Evolutionary conservation across 2,329 filamentous ascomycete species (phyloP).

Genomic region (Stachybotrys elegans): DNA sequence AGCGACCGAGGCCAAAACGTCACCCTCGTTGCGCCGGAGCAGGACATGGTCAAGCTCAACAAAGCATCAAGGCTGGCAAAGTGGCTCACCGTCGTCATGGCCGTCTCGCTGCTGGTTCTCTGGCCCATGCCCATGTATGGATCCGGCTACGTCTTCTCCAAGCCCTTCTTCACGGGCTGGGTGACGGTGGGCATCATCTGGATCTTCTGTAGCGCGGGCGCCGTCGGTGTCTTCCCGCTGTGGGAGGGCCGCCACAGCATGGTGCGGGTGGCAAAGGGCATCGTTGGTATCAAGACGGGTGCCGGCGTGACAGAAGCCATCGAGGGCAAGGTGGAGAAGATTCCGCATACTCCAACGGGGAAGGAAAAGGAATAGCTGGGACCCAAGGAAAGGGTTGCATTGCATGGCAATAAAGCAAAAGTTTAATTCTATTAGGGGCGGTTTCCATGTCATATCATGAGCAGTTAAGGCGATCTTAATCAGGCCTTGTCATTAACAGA

Average conservation of each 20-base stretch:
- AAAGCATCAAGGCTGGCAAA: constrained; percentile 45
- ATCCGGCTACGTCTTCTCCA: constrained; percentile 59
- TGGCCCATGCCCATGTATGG: constrained; percentile 96
- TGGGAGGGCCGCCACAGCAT: constrained; percentile 66
- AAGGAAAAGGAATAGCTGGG: too few relatives aligned
- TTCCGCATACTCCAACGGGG: too few relatives aligned
- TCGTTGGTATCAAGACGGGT: constrained; percentile 12
- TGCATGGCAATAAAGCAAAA: too few relatives aligned
- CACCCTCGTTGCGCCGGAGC: constrained; percentile 20
- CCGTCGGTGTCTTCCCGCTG: constrained; percentile 75
- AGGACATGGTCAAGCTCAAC: constrained; percentile 44
- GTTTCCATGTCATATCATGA: too few relatives aligned
- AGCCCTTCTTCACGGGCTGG: constrained; percentile 68
- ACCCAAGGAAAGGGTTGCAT: too few relatives aligned
- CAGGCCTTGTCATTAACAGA: too few relatives aligned
- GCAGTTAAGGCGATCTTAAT: too few relatives aligned
- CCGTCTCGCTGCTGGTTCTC: constrained; percentile 67
- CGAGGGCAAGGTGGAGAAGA: too few relatives aligned
- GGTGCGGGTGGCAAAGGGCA: constrained; percentile 11
- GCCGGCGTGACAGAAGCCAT: too few relatives aligned
- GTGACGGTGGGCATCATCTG: constrained; percentile 66
- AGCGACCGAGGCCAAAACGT: constrained; percentile 25
- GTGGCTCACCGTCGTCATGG: constrained; percentile 33
- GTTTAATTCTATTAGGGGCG: too few relatives aligned
- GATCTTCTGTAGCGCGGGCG: constrained; percentile 65